These are phyloP conservation scores for Zymoseptoria ardabiliae DNA, from an alignment of 2,329 filamentous ascomycete genomes.

Conservation along the genomic window DNA sequence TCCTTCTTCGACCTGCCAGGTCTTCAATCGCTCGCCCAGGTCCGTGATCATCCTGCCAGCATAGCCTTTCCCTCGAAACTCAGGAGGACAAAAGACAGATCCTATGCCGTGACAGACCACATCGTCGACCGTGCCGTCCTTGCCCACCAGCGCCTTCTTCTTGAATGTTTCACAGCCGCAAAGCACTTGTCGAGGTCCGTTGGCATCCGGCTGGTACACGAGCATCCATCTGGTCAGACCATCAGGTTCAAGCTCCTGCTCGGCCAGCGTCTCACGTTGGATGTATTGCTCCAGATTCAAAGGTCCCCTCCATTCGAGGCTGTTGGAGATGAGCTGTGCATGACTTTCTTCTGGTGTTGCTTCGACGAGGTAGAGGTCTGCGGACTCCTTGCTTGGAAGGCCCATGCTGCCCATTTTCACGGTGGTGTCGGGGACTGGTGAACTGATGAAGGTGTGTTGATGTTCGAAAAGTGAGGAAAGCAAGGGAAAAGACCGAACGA, in stretches of 20 bases:
- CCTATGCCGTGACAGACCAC: slow-evolving; percentile 65
- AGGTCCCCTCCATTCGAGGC: slow-evolving; percentile 50
- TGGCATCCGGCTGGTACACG: slow-evolving; percentile 37
- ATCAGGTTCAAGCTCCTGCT: slow-evolving; percentile 46
- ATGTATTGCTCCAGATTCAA: slow-evolving; percentile 50
- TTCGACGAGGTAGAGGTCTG: slow-evolving; percentile 46
- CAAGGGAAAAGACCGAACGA: background rate
- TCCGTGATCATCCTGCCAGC: slow-evolving; percentile 68
- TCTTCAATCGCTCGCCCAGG: slow-evolving; percentile 49
- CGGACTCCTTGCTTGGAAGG: slow-evolving; percentile 44
- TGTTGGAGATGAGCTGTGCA: slow-evolving; percentile 48
- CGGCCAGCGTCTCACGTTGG: slow-evolving; percentile 48
- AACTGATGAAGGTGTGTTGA: background rate
- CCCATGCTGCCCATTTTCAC: slow-evolving; percentile 11
- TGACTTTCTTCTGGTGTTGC: slow-evolving; percentile 49
- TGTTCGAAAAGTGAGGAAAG: background rate
- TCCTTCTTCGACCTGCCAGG: slow-evolving; percentile 43
- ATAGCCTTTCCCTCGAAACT: slow-evolving; percentile 65
- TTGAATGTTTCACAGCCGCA: slow-evolving; percentile 52
- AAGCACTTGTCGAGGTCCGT: slow-evolving; percentile 37
- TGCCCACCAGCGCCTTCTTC: slow-evolving; percentile 41
- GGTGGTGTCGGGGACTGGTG: background rate
- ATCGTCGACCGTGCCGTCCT: slow-evolving; percentile 44
- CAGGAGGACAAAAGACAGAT: slow-evolving; percentile 65
- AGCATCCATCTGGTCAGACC: slow-evolving; percentile 56